These are phyloP conservation scores for Myxozyma neotropica DNA, from an alignment of 805 yeast species.

Conservation along the genomic window DNA sequence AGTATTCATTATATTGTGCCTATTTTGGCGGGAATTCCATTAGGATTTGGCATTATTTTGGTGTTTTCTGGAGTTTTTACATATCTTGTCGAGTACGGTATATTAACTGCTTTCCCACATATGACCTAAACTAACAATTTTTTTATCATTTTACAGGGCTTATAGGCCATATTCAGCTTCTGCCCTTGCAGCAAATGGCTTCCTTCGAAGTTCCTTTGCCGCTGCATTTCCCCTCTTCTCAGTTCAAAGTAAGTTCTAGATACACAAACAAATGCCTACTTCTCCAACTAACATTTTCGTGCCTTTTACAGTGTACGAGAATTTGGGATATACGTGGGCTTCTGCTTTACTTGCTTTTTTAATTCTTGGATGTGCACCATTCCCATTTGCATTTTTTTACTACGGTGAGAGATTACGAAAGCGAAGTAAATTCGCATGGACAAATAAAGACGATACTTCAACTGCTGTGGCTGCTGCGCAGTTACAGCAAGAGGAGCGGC, in stretches of 20 bases:
- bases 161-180: slow-evolving; percentile 61
- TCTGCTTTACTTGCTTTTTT: slow-evolving; percentile 32
- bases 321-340: slow-evolving; percentile 71
- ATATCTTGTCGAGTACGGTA: slow-evolving; percentile 45
- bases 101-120: too few species aligned
- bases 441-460: slow-evolving; percentile 1
- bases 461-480: neutral
- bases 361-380: slow-evolving; percentile 26
- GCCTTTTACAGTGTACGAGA: slow-evolving; percentile 53
- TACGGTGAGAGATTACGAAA: slow-evolving; percentile 31
- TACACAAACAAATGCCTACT: too few species aligned
- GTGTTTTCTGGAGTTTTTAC: slow-evolving; percentile 48
- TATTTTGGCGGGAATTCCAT: slow-evolving; percentile 57
- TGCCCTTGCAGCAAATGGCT: slow-evolving; percentile 78
- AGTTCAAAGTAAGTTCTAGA: slow-evolving; percentile 45
- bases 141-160: too few species aligned
- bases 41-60: slow-evolving; percentile 45
- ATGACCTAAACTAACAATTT: too few species aligned
- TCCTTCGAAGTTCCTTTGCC: slow-evolving; percentile 51
- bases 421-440: slow-evolving; percentile 27
- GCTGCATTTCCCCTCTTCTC: slow-evolving; percentile 52
- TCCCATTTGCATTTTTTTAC: slow-evolving; percentile 33
- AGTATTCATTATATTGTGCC: slow-evolving; percentile 56
- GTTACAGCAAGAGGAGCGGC: too few species aligned
- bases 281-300: too few species aligned